Conservation (phyloP, 768 basidiomycete species). For the Agaricus blazei region DNA sequence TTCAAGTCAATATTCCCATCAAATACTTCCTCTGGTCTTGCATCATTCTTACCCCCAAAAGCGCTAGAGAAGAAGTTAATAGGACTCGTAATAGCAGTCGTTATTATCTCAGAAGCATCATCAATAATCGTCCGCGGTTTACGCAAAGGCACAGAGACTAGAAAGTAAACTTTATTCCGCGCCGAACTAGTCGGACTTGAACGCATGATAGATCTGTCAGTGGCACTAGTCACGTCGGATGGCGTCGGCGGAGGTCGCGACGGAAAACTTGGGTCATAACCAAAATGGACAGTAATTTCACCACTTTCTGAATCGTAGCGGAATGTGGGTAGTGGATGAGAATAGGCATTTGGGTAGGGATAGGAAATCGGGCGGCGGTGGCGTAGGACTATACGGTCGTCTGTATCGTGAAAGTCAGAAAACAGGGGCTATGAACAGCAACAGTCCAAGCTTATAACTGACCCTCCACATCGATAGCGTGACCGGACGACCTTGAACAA, state of each 20-base stretch:
- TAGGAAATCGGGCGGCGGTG: constrained; percentile 71
- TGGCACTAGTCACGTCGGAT: background rate
- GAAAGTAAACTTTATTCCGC: constrained; percentile 54
- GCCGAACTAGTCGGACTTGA: constrained; percentile 32
- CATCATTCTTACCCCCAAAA: constrained; percentile 19
- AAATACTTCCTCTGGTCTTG: constrained; percentile 66
- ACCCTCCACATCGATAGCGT: constrained; percentile 81
- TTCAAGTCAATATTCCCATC: constrained; percentile 63
- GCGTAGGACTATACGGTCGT: constrained; percentile 62
- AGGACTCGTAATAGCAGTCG: constrained; percentile 55
- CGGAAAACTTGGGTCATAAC: constrained; percentile 61
- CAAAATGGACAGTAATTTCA: constrained; percentile 58
- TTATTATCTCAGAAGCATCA: constrained; percentile 62
- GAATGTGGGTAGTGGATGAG: constrained; percentile 74
- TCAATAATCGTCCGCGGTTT: constrained; percentile 68
- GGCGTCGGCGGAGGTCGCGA: constrained; percentile 19
- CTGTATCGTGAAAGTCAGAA: constrained; percentile 26
- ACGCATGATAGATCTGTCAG: background rate
- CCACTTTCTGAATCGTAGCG: constrained; percentile 47
- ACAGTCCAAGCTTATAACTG: background rate
- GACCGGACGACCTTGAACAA: constrained; percentile 75
- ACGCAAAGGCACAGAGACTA: constrained; percentile 62
- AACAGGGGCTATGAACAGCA: background rate
- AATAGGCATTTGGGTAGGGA: constrained; percentile 74
- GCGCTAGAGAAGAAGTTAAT: constrained; percentile 47